Percentiles rank a stretch among this genome's conserved stretches.
Evolutionary conservation across 2,329 filamentous ascomycete species (phyloP).

Genomic region (Sporothrix humicola): DNA sequence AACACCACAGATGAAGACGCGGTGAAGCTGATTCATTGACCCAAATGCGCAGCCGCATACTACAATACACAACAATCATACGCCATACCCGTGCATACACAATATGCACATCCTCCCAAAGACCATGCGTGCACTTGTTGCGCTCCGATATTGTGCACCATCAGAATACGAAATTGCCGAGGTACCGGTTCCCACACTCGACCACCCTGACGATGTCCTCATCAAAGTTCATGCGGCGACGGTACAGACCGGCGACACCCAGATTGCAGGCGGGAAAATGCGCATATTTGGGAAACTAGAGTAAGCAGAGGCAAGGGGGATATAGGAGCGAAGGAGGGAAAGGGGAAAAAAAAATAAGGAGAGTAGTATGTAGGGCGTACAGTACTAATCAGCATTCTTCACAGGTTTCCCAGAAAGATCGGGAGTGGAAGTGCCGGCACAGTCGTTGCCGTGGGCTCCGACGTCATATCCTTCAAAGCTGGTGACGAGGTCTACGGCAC

Average conservation of each 20-base stretch:
- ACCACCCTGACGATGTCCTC: constrained; percentile 52
- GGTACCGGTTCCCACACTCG: constrained; percentile 53
- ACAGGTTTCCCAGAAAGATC: constrained; percentile 32
- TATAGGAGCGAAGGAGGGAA: not conserved
- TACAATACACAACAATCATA: not conserved
- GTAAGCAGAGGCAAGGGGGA: not conserved
- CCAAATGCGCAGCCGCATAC: not conserved
- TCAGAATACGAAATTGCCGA: constrained; percentile 43
- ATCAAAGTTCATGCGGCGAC: constrained; percentile 48
- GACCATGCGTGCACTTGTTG: constrained; percentile 54
- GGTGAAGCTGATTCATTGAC: not conserved
- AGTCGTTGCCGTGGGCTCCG: constrained; percentile 43
- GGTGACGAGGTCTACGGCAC: constrained; percentile 51
- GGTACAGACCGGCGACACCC: constrained; percentile 47
- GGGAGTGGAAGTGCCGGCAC: constrained; percentile 42
- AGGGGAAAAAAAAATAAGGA: not conserved
- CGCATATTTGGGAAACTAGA: constrained; percentile 8
- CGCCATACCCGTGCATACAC: not conserved
- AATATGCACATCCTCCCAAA: constrained; percentile 7
- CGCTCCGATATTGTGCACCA: constrained; percentile 50
- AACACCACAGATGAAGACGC: not conserved
- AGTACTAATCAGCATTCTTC: not conserved
- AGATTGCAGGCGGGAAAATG: constrained; percentile 42
- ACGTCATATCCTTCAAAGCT: constrained; percentile 42
- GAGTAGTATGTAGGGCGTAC: not conserved